phyloP scores from a whole-genome alignment of 495 filamentous ascomycete genomes.

The Delitschia confertaspora region DNA sequence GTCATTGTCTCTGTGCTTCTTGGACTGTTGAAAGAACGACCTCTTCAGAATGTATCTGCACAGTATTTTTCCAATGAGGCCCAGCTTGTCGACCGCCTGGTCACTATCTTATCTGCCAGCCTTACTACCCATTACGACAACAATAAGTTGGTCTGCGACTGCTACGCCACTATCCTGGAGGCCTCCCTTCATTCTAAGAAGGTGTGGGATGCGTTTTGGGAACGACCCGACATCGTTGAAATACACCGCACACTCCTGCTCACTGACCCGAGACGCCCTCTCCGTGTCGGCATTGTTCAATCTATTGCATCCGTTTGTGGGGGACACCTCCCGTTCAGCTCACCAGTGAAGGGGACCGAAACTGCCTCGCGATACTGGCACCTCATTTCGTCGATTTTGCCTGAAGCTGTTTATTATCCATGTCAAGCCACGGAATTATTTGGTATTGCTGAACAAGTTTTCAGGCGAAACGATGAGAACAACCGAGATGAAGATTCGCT shows the following conservation, averaged over 20 bases:
- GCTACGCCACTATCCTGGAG: conserved; percentile 57
- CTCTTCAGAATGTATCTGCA: conserved; percentile 21
- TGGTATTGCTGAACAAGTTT: conserved; percentile 34
- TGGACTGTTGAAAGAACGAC: conserved; percentile 34
- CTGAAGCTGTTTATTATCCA: conserved; percentile 38
- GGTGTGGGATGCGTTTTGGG: conserved; percentile 53
- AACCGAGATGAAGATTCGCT: conserved; percentile 22
- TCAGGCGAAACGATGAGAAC: conserved; percentile 20
- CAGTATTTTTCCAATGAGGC: conserved; percentile 26
- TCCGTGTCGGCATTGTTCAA: conserved; percentile 35
- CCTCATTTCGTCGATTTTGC: conserved; percentile 43
- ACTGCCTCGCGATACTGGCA: conserved; percentile 45
- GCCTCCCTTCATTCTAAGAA: conserved; percentile 49
- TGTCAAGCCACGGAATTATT: conserved; percentile 50
- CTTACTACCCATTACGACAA: conserved; percentile 2
- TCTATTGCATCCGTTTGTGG: conserved; percentile 31
- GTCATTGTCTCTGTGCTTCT: conserved; percentile 24
- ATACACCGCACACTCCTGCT: conserved; percentile 38
- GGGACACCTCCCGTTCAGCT: conserved; percentile 15
- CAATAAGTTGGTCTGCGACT: conserved; percentile 38
- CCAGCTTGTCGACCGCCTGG: conserved; percentile 20
- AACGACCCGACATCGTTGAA: conserved; percentile 37
- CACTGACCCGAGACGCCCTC: conserved; percentile 32
- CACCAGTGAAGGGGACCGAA: conserved; percentile 24
- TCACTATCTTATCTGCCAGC: conserved; percentile 5